Conservation (phyloP, 805 yeast species). For the Wickerhamomyces bisporus region DNA sequence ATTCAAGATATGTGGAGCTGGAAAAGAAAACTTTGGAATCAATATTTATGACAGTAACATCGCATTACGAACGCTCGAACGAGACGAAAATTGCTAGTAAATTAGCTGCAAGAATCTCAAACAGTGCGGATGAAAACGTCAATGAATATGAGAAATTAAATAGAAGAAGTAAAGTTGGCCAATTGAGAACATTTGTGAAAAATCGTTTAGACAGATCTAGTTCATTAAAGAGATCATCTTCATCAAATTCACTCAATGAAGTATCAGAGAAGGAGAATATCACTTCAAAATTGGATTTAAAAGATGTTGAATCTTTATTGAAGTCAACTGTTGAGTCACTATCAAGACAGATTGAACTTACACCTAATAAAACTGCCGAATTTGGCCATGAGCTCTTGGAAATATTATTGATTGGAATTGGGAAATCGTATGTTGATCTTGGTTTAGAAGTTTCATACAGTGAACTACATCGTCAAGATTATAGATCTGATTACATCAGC, state of each 20-base stretch:
- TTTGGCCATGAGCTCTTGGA: conserved; percentile 64
- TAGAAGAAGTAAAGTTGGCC: conserved; percentile 38
- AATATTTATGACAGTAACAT: conserved; percentile 27
- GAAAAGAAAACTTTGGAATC: conserved; percentile 65
- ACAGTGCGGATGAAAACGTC: conserved; percentile 13
- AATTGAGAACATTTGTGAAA: conserved; percentile 54
- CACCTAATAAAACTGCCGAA: conserved; percentile 56
- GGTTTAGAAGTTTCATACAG: conserved; percentile 69
- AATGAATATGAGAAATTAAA: conserved; percentile 25
- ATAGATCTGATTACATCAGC: conserved; percentile 28
- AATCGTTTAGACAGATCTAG: conserved; percentile 41
- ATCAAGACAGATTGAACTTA: conserved; percentile 69
- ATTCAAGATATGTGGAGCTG: conserved; percentile 59
- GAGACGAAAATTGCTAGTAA: conserved; percentile 29
- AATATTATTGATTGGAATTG: conserved; percentile 61
- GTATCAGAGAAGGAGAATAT: conserved; percentile 3
- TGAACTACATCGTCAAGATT: conserved; percentile 34
- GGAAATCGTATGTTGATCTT: conserved; percentile 67
- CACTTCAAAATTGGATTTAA: conserved; percentile 19
- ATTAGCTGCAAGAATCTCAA: conserved; percentile 16
- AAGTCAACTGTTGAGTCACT: conserved; percentile 73
- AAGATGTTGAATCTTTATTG: conserved; percentile 55
- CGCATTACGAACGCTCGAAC: conserved; percentile 27
- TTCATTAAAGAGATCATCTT: conserved; percentile 26
- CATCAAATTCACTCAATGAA: conserved; percentile 8